Evolutionary conservation across 2,329 filamentous ascomycete species (phyloP), one percentile per base, ranked within the genome.

Genomic region (Penicillium sp.): DNA sequence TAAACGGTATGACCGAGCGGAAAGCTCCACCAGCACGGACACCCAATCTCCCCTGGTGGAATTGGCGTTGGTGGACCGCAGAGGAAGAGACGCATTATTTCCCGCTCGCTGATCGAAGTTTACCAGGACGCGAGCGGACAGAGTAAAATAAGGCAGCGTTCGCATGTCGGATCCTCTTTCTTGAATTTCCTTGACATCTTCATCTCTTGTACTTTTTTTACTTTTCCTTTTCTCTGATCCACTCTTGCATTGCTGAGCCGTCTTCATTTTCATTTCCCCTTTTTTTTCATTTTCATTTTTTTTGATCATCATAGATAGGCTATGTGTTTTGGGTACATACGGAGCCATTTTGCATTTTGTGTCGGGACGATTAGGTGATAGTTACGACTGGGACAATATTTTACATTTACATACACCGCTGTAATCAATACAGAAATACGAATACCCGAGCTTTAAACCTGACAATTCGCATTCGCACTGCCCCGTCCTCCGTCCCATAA

Each of bases 1-100:
- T 71, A 35, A 60, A 68, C 37, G 68, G 53, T 8, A 62, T 63
- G 53, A 28, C 56, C 9, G 68, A 70, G 56, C 56, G 62, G 30
- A 73, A 72, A 59, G 37, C 60, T n/a, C 37, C 58, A n/a, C 58
- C 62, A 6, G 2, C 38, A 6, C 42, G 24, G 10, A 42, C 56
- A 33, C 55, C 35, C 15, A 56, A 63, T 17, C 56, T 66, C 17
- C 63, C 69, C 19, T 76, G 75, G 75, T 77, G 74, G 75, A 65
- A 72, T 59, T 75, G 68, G 72, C 69, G 65, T 15, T 66, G 72
- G 60, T 76, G 73, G 74, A 64, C 54, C 10, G 56, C 55, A 37
- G 53, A 49, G 6, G 53, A 59, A 28, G 66, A 69, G 30, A 56
- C 63, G 33, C 65, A 64, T 15, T 75, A 76, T 51, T 69, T 72